These are phyloP conservation scores for Ceratocystis variospora DNA, from an alignment of 2,329 filamentous ascomycete species.

Conservation along the genomic window DNA sequence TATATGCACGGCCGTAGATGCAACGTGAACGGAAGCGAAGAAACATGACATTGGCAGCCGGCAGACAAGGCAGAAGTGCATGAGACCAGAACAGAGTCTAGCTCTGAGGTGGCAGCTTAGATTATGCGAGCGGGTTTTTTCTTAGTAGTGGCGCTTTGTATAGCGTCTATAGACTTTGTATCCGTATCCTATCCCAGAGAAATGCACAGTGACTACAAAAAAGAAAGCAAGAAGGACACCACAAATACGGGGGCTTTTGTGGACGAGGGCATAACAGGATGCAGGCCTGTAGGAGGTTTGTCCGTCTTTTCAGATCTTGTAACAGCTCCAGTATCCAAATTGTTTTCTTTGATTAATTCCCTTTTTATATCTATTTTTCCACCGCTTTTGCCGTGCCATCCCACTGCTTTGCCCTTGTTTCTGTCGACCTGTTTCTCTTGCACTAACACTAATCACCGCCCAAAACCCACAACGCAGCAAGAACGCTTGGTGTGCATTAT, in stretches of 20 bases:
- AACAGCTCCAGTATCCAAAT: not conserved
- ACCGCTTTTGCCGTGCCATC: not conserved
- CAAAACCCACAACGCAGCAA: not conserved
- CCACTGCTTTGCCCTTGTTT: not conserved
- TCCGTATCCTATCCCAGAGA: no score
- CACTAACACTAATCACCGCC: not conserved
- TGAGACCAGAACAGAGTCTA: not conserved
- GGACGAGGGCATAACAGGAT: no score
- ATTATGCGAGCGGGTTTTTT: not conserved
- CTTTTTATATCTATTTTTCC: not conserved
- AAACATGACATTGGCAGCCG: not conserved
- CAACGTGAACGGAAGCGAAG: not conserved
- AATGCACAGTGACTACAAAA: no score
- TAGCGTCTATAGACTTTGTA: conserved; percentile 3
- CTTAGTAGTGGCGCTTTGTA: not conserved
- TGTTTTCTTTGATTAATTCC: not conserved
- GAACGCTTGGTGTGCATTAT: not conserved
- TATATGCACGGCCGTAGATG: not conserved
- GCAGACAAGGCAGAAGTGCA: not conserved
- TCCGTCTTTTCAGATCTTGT: not conserved
- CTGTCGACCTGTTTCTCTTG: not conserved
- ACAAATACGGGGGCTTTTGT: no score
- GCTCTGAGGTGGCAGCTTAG: not conserved
- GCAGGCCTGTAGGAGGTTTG: no score
- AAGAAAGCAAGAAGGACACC: not conserved